Conservation (phyloP, 805 yeast species). For the Candida incommunis region DNA sequence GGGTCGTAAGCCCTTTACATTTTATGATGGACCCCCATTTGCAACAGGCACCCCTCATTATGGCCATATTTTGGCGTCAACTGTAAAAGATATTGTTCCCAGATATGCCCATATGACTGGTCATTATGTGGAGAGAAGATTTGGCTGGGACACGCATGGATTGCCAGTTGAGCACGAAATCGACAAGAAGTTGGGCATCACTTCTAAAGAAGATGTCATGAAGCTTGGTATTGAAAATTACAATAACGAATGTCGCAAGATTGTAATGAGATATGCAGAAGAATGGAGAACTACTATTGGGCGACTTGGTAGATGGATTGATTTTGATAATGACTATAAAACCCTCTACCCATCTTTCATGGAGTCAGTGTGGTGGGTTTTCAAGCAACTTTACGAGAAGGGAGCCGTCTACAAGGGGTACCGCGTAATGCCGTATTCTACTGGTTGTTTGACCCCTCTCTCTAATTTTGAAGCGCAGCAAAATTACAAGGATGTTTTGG, state of each 20-base stretch:
- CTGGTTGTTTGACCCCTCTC: slow-evolving; percentile 92
- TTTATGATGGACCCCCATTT: slow-evolving; percentile 98
- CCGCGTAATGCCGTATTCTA: slow-evolving; percentile 98
- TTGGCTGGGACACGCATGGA: slow-evolving; percentile 99
- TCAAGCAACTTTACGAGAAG: slow-evolving; percentile 74
- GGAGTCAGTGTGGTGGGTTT: slow-evolving; percentile 99
- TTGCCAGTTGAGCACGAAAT: slow-evolving; percentile 97
- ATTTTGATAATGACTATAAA: slow-evolving; percentile 95
- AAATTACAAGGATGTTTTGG: slow-evolving; percentile 92
- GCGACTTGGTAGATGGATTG: slow-evolving; percentile 98
- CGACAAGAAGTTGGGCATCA: slow-evolving; percentile 91
- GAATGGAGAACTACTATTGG: slow-evolving; percentile 93
- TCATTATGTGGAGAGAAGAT: slow-evolving; percentile 87
- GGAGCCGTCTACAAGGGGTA: slow-evolving; percentile 86
- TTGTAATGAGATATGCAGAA: slow-evolving; percentile 92
- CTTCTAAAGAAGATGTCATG: slow-evolving; percentile 89
- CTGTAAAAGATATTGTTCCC: slow-evolving; percentile 94
- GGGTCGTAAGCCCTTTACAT: slow-evolving; percentile 77
- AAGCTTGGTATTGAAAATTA: slow-evolving; percentile 87
- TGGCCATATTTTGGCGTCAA: slow-evolving; percentile 94
- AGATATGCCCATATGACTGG: slow-evolving; percentile 98
- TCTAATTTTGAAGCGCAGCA: slow-evolving; percentile 98
- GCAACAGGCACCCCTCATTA: slow-evolving; percentile 99
- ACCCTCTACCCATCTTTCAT: slow-evolving; percentile 89
- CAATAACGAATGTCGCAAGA: slow-evolving; percentile 87